These are phyloP conservation scores for Marasmius fiardii DNA, from an alignment of 1,284 basidiomycete genomes.

Conservation along the genomic window DNA sequence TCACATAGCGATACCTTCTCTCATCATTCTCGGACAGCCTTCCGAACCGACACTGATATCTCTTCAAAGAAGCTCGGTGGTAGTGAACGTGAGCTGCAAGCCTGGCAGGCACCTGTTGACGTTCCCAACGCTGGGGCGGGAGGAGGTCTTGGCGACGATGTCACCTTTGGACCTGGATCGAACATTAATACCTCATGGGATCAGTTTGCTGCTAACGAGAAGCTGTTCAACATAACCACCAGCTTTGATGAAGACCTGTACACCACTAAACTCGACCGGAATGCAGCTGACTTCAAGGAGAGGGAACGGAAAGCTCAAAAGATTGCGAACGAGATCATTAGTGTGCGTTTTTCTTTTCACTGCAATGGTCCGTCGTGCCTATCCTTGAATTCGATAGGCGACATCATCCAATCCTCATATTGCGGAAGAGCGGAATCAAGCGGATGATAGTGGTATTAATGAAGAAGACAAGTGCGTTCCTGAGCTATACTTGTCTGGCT, in stretches of 20 bases:
- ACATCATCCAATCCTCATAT: conserved; percentile 79
- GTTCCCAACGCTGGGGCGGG: conserved; percentile 18
- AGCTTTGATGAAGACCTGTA: conserved; percentile 94
- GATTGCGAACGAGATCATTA: conserved; percentile 89
- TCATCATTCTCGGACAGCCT: conserved; percentile 44
- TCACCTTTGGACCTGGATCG: conserved; percentile 63
- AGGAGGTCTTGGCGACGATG: conserved; percentile 45
- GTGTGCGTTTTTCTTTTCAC: conserved; percentile 45
- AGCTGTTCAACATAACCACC: conserved; percentile 89
- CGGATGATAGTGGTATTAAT: conserved; percentile 73
- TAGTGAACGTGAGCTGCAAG: conserved; percentile 80
- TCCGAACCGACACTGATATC: conserved; percentile 90
- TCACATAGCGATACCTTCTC: conserved; percentile 7
- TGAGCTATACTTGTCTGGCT: conserved; percentile 7
- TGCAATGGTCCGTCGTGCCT: conserved; percentile 5
- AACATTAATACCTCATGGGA: conserved; percentile 76
- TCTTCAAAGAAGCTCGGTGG: conserved; percentile 50
- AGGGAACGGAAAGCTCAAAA: conserved; percentile 85
- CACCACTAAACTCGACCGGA: conserved; percentile 91
- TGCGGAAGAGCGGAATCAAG: conserved; percentile 83
- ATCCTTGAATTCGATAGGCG: conserved; percentile 39
- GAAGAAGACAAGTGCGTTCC: conserved; percentile 90
- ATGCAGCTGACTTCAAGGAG: conserved; percentile 83
- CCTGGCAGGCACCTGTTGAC: conserved; percentile 59
- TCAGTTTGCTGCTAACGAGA: conserved; percentile 94